Evolutionary conservation across 176 grass and related monocot species (phyloP), one percentile per base, ranked within the genome.

Genomic region (Juncus inflexus): DNA sequence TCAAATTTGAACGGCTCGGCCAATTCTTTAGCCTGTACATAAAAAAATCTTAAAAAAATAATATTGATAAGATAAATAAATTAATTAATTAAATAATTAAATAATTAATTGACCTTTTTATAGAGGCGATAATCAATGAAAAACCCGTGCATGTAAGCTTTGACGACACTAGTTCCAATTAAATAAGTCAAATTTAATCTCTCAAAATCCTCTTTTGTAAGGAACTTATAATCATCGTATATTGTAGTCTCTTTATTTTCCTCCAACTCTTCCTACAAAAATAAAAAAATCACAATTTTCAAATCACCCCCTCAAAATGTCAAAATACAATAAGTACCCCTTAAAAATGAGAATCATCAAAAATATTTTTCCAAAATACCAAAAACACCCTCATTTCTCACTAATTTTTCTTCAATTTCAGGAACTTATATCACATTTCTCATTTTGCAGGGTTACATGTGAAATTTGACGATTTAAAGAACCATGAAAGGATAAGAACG

Each of bases 191-290:
- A 79, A 71, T 85, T 90, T 37, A 91, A 70, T 58, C 82, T 87
- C 28, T 89, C 92, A 81, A 96, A 78, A 4, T 96, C 77, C 80
- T 96, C 84, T 76, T 79, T 85, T 36, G 92, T 88, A 62, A 88
- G 69, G 78, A 96, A 96, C 40, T 91, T 96, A 66, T 72, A 88
- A 63, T 86, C 74, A 42, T 96, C 87, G 81, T 88, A 91, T 42
- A 96, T 69, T 39, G 51, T 65, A 28, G 70, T 67, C 73, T 96
- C 80, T 74, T 79, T 42, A 60, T 72, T 80, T 73, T 96, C 92
- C 84, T 96, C 92, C 92, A 91, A 88, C 74, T 96, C 91, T 66
- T 96, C 92, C 92, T 96, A 62, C 72, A 83, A 55, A 72, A 76
- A 40, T 9, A 28, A 70, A 11, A 55, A 61, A 70, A 55, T 14